phyloP scores from a whole-genome alignment of 2,329 filamentous ascomycete species.

The Coniochaeta ligniaria region DNA sequence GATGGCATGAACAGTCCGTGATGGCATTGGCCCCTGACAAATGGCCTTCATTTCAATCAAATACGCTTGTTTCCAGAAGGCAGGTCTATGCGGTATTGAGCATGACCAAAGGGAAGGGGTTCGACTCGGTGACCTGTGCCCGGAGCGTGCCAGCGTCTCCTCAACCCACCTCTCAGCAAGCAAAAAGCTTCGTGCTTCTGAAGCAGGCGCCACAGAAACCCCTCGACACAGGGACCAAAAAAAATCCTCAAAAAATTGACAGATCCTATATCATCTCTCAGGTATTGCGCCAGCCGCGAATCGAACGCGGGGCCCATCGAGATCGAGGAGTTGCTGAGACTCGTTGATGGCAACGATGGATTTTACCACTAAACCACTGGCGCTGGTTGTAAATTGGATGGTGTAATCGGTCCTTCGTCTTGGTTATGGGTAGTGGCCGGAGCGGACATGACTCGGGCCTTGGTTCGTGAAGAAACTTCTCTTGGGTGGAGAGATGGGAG shows the following conservation, averaged over 20 bases:
- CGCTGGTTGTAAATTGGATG: constrained; percentile 1
- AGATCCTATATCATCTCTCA: too few species aligned
- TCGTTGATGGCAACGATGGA: constrained; percentile 37
- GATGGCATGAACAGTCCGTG: not conserved
- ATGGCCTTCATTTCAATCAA: not conserved
- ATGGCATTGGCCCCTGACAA: not conserved
- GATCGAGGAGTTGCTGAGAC: too few species aligned
- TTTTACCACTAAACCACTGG: constrained; percentile 42
- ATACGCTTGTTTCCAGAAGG: not conserved
- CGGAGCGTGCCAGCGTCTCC: too few species aligned
- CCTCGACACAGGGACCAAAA: not conserved
- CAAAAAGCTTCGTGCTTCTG: too few species aligned
- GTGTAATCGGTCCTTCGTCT: not conserved
- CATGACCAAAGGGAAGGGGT: too few species aligned
- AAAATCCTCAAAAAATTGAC: not conserved
- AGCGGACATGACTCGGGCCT: not conserved
- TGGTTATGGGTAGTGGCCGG: not conserved
- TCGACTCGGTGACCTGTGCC: too few species aligned
- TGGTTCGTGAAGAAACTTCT: not conserved
- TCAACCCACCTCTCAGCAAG: too few species aligned
- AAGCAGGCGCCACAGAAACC: too few species aligned
- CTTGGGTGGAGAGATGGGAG: not conserved
- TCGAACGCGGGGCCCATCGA: not conserved
- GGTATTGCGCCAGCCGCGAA: not conserved
- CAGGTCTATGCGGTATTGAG: not conserved